Percentiles rank a stretch among this genome's conserved stretches.
Conservation (phyloP, 2,329 filamentous ascomycete genomes). For the Alternaria ethzedia region DNA sequence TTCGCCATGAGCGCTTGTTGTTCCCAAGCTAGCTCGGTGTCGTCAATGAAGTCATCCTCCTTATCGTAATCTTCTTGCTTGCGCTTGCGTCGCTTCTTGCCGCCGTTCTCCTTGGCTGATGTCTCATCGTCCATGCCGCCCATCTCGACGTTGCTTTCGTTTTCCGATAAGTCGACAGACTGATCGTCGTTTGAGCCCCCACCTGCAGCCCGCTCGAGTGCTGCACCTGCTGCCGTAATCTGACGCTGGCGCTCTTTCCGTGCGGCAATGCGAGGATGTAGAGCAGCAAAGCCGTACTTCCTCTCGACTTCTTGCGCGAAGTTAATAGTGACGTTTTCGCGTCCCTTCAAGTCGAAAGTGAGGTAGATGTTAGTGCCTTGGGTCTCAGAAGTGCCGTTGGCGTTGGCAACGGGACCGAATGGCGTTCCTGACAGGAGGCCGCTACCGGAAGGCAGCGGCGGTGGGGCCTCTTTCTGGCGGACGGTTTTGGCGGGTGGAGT, state of each 20-base stretch:
- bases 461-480: conserved; percentile 62
- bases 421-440: conserved; percentile 68
- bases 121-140: conserved; percentile 64
- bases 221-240: conserved; percentile 86
- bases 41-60: conserved; percentile 77
- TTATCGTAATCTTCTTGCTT: conserved; percentile 72
- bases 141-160: conserved; percentile 87
- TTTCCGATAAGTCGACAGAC: conserved; percentile 74
- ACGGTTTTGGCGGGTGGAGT: conserved; percentile 63
- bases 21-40: conserved; percentile 94
- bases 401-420: conserved; percentile 61
- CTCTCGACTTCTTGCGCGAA: conserved; percentile 94
- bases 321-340: conserved; percentile 90
- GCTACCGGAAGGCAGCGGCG: conserved; percentile 66
- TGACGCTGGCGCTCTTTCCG: conserved; percentile 86
- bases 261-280: conserved; percentile 89
- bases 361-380: conserved; percentile 77
- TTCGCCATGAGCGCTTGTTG: conserved; percentile 92
- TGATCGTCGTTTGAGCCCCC: conserved; percentile 79
- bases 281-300: conserved; percentile 90
- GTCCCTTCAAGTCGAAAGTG: conserved; percentile 78
- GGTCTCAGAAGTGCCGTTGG: conserved; percentile 52
- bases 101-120: conserved; percentile 54
- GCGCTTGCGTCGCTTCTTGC: conserved; percentile 81
- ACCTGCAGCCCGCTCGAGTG: conserved; percentile 76